A percentile compares a stretch with the other conserved stretches of the same genome.
These are phyloP conservation scores for Wilcoxina mikolae DNA, from an alignment of 495 filamentous ascomycete species.

Conservation along the genomic window DNA sequence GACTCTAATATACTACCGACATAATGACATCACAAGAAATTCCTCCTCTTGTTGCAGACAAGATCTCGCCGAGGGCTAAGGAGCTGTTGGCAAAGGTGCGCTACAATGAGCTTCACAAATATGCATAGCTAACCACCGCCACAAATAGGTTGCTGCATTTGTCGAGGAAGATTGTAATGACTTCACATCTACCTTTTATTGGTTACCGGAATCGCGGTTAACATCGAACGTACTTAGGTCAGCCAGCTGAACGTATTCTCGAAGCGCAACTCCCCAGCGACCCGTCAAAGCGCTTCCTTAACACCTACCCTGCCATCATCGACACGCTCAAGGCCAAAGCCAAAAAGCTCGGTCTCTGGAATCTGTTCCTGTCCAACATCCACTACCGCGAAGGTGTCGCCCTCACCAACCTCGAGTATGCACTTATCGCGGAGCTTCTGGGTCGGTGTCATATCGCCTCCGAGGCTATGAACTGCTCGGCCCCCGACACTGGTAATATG, in stretches of 20 bases:
- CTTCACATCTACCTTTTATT: conserved; percentile 36
- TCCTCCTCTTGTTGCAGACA: conserved; percentile 23
- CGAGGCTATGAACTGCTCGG: conserved; percentile 82
- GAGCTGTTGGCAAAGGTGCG: conserved; percentile 24
- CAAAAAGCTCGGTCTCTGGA: conserved; percentile 79
- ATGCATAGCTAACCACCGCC: not conserved
- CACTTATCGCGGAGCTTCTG: conserved; percentile 79
- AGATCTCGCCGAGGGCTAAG: conserved; percentile 20
- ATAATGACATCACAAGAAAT: conserved; percentile 18
- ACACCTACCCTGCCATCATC: conserved; percentile 60
- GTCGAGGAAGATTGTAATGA: conserved; percentile 70
- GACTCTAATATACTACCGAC: not conserved
- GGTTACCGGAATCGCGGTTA: conserved; percentile 40
- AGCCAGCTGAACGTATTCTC: conserved; percentile 26
- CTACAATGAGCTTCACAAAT: no score
- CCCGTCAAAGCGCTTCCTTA: conserved; percentile 24
- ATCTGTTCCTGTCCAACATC: conserved; percentile 88
- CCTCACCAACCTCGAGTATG: conserved; percentile 82
- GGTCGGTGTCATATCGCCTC: conserved; percentile 65
- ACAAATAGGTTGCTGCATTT: conserved; percentile 67
- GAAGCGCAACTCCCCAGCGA: conserved; percentile 18
- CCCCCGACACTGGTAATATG: conserved; percentile 92
- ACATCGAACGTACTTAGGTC: conserved; percentile 15
- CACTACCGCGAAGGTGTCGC: conserved; percentile 91
- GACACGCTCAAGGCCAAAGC: conserved; percentile 82